Evolutionary conservation across 805 yeast species (phyloP).

Genomic region (Pichia deserticola): DNA sequence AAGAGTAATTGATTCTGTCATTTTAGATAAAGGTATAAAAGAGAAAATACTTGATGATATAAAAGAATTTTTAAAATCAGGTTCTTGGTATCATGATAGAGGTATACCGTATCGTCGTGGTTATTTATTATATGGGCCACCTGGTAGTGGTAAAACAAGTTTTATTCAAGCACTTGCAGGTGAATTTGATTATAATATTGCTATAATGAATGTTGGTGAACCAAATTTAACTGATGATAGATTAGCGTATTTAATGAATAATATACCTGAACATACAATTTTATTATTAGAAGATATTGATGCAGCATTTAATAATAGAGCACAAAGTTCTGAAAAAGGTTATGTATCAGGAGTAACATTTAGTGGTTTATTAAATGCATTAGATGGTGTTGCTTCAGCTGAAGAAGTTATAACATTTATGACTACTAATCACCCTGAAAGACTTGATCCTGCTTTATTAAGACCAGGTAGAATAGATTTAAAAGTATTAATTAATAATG

Average conservation of each 20-base stretch:
- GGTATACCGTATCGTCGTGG: conserved; percentile 99
- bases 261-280: conserved; percentile 84
- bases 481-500: conserved; percentile 77
- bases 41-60: conserved; percentile 66
- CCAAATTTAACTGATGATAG: conserved; percentile 90
- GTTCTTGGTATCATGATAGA: conserved; percentile 88
- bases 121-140: conserved; percentile 90
- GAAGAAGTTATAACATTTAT: conserved; percentile 94
- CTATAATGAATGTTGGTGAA: conserved; percentile 86
- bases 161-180: conserved; percentile 97
- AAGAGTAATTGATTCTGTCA: conserved; percentile 76
- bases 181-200: conserved; percentile 89
- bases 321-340: conserved; percentile 70
- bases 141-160: conserved; percentile 95
- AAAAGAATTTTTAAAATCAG: conserved; percentile 66
- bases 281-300: conserved; percentile 87
- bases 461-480: conserved; percentile 93
- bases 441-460: conserved; percentile 83
- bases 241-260: conserved; percentile 91
- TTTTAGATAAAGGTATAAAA: conserved; percentile 69
- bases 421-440: conserved; percentile 98
- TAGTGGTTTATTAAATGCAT: conserved; percentile 85
- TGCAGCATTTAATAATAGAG: conserved; percentile 85
- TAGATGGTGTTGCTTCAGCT: conserved; percentile 96
- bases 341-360: conserved; percentile 87